Evolutionary conservation across 768 basidiomycete species (phyloP).

Genomic region (Tylopilus subfusipes): DNA sequence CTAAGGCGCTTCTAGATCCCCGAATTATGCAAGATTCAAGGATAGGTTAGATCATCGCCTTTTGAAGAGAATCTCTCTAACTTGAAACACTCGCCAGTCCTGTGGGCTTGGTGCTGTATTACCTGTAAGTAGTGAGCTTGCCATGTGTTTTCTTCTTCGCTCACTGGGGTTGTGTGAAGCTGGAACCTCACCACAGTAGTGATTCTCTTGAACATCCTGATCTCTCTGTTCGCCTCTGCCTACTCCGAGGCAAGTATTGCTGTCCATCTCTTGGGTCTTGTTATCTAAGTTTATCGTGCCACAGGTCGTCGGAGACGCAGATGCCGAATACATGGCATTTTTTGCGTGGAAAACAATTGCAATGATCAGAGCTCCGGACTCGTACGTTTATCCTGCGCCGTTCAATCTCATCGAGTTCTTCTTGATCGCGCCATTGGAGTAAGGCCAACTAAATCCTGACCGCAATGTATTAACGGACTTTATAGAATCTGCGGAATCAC

Average conservation of each 20-base stretch:
- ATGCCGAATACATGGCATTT: slow-evolving; percentile 87
- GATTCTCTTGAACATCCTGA: slow-evolving; percentile 87
- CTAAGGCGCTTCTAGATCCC: slow-evolving; percentile 42
- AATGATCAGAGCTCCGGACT: slow-evolving; percentile 84
- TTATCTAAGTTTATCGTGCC: slow-evolving; percentile 1
- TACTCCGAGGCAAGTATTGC: slow-evolving; percentile 71
- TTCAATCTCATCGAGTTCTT: slow-evolving; percentile 86
- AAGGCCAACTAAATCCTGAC: slow-evolving; percentile 27
- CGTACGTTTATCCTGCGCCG: slow-evolving; percentile 82
- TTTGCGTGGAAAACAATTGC: slow-evolving; percentile 83
- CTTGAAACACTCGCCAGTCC: slow-evolving; percentile 33
- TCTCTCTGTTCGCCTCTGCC: slow-evolving; percentile 92
- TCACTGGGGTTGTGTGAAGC: slow-evolving; percentile 31
- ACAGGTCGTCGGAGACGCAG: slow-evolving; percentile 78
- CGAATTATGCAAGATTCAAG: slow-evolving; percentile 59
- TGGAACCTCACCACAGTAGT: slow-evolving; percentile 85
- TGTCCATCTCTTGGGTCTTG: neutral
- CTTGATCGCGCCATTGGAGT: slow-evolving; percentile 86
- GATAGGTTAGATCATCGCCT: slow-evolving; percentile 36
- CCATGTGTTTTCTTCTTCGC: neutral
- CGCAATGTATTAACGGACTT: slow-evolving; percentile 1
- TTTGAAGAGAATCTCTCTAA: neutral
- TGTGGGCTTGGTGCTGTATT: slow-evolving; percentile 67
- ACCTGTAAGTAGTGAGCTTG: slow-evolving; percentile 54
- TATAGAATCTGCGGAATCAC: slow-evolving; percentile 45